Evolutionary conservation across 306 rosid genomes (phyloP), one percentile per base, ranked within the genome.

Genomic region (cucumber (Cucumis sativus)): DNA sequence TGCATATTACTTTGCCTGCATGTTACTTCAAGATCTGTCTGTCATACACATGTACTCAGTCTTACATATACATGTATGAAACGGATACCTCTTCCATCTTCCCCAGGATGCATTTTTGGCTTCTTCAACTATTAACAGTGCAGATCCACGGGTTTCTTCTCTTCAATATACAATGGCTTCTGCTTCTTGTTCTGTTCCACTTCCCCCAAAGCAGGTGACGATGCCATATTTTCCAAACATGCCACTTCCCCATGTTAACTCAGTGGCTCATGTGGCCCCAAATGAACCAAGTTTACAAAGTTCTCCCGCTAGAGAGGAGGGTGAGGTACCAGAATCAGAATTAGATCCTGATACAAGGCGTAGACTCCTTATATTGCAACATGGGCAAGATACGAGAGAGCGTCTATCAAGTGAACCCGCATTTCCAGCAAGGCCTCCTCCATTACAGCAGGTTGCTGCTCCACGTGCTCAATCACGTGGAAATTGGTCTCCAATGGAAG

Each of bases 281-380:
- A 57, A 82, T 37, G 99, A 95, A 82, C 82, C 90, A 82, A 88
- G 90, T 82, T 81, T 91, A 89, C 97, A 92, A 28, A 79, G 88
- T 78, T 96, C 99, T 85, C 99, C 99, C 13, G 97, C 97, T 79
- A 89, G 99, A 86, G 99, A 96, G 86, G 99, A 96, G 86, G 99
- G 99, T 17, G 99, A 96, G 85, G 99, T 96, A 37, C 97, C 97
- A 52, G 99, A 96, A 87, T 96, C 99, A 75, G 99, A 96, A 79
- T 82, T 96, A 82, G 98, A 96, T 74, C 99, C 99, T 67, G 99
- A 96, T 88, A 96, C 99, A 70, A 88, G 99, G 85, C 90, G 99
- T 20, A 96, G 99, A 86, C 97, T 96, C 81, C 97, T 96, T 80
- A 96, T 96, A 83, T 84, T 96, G 88, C 99, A 96, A 85, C 99